phyloP scores from a whole-genome alignment of 805 yeast genomes.

The Saccharomycopsis guyanensis region DNA sequence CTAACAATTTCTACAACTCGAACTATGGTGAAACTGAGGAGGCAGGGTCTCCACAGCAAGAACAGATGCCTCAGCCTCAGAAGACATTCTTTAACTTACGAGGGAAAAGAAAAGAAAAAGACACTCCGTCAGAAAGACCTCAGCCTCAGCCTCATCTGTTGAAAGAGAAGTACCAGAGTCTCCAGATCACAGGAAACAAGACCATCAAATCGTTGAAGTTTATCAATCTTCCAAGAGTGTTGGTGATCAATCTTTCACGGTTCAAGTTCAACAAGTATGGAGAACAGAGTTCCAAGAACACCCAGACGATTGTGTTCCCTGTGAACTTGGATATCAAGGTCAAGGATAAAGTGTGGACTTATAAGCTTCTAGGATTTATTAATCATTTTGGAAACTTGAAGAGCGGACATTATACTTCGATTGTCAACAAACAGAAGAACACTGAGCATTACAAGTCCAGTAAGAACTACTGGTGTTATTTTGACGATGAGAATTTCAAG shows the following conservation, averaged over 20 bases:
- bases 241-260: slow-evolving; percentile 80
- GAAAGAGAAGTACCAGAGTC: slow-evolving; percentile 12
- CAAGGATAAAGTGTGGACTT: slow-evolving; percentile 32
- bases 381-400: slow-evolving; percentile 65
- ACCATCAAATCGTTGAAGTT: slow-evolving; percentile 69
- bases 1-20: slow-evolving; percentile 5
- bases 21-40: slow-evolving; percentile 5
- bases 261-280: slow-evolving; percentile 49
- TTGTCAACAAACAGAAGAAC: slow-evolving; percentile 42
- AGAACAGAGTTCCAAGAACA: slow-evolving; percentile 35
- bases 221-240: slow-evolving; percentile 69
- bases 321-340: slow-evolving; percentile 41
- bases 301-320: slow-evolving; percentile 49
- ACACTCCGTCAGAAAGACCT: not conserved
- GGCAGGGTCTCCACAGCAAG: not conserved
- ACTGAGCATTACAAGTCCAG: slow-evolving; percentile 18
- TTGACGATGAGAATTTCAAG: slow-evolving; percentile 62
- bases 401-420: slow-evolving; percentile 71
- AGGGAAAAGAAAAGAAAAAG: slow-evolving; percentile 9
- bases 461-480: slow-evolving; percentile 57
- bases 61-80: not conserved
- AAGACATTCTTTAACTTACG: slow-evolving; percentile 11
- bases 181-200: slow-evolving; percentile 19
- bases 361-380: slow-evolving; percentile 53
- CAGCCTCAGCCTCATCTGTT: not conserved